Evolutionary conservation across 2,329 filamentous ascomycete genomes (phyloP), one percentile per base, ranked within the genome.

Genomic region (Hypoxylon sp.): DNA sequence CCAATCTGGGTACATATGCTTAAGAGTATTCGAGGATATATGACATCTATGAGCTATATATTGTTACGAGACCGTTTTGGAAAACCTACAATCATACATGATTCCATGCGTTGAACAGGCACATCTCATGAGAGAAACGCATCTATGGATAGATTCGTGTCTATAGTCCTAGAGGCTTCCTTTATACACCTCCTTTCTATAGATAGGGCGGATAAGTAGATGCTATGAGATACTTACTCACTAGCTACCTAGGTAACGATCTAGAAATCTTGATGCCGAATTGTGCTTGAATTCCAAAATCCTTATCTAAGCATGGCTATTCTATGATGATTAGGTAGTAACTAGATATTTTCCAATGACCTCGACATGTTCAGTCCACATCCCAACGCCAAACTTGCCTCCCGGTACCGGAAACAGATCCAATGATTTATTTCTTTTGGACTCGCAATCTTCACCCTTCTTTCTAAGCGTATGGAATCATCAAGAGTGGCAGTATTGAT

Each of bases 301-400:
- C 26, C 17, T 24, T 26, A 29, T 11, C 11, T 46, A 54, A 22
- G 47, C 48, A 33, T n/a, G 35, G 33, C 51, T 31, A 11, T 63
- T 63, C 51, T 57, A 57, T 57, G 31, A 63, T 63, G 31, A 57
- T 57, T 53, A 31, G 5, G 4, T 31, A 39, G 19, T 47, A 26
- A 35, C 17, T 46, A 46, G n/a, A 13, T 47, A 37, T 47, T 57
- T 57, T 48, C 29, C 42, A 47, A 33, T 33, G 26, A 31, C 24
- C 13, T 39, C 53, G 29, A 35, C 53, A 35, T 57, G 29, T 2
- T 26, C 46, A 48, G 17, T 22, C 35, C 55, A 17, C 39, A 58
- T 60, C 37, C 53, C 47, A 37, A 70, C 68, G 59, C 68, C 68
- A 58, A 53, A 66, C 61, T 60, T 70, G 65, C 61, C 64, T 31